Base-by-base conservation (phyloP, 805 yeast genomes). In the Saturnispora ahearnii region DNA sequence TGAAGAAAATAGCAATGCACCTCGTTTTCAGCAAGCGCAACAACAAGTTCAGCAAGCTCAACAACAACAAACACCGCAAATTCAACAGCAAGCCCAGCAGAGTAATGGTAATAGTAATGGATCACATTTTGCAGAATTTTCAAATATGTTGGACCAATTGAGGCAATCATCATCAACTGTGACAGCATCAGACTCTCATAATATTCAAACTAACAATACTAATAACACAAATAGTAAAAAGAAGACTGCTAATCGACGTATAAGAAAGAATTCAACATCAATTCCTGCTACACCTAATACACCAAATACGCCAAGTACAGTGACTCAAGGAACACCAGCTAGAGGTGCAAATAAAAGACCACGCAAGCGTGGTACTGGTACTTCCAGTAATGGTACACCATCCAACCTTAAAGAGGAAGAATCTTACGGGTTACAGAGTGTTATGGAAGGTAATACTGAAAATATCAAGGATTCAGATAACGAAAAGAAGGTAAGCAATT, bases 1-100 rank as follows among this genome's bases (percentile, higher is more conserved):
- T 63, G 95, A 87, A 63, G 81, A 79, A 72, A 91, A 86, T 64
- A 68, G 86, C 15, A 36, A 36, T 18, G 40, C 15, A 10, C 40
- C 22, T 18, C 40, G 56, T 52, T 36, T 67, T 53, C 41, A 59
- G 43, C 48, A 47, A 53, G 32, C 56, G 7, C 37, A 50, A 32
- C 30, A 11, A 22, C 48, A 18, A 31, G 29, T 26, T 8, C 40
- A 36, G 21, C 12, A 21, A 18, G 24, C 13, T 3, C 40, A 36
- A 36, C 40, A 36, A 36, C 40, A 32, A n/a, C 34, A 18, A 36
- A 22, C 21, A 10, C 13, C 22, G 5, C 40, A 36, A 22, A 12
- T 15, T 15, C 38, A 34, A 21, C 38, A 15, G 6, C 38, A 15
- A 6, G 38, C 10, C 12, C 38, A 36, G 38, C 32, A 32, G 44